phyloP scores from a whole-genome alignment of 805 yeast genomes.

The Torulaspora delbrueckii region DNA sequence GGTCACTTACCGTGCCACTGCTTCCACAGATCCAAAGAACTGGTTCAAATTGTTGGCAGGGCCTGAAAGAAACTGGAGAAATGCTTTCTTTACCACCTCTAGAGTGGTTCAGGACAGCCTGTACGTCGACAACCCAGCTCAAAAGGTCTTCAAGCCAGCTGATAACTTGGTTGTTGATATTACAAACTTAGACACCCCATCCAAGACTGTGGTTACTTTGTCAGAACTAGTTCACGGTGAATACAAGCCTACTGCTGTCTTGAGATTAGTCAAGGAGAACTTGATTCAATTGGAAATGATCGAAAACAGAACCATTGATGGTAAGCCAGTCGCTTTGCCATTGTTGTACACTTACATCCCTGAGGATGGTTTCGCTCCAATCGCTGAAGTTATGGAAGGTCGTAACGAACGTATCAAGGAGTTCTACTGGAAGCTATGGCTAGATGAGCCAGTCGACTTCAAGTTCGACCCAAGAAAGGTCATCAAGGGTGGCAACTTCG shows the following conservation, averaged over 20 bases:
- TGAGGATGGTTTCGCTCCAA: conserved; percentile 91
- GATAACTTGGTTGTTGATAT: conserved; percentile 60
- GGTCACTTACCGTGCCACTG: conserved; percentile 39
- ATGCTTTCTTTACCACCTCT: conserved; percentile 75
- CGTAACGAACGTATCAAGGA: conserved; percentile 91
- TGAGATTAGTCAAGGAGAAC: conserved; percentile 46
- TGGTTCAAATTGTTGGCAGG: conserved; percentile 90
- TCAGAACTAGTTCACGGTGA: conserved; percentile 71
- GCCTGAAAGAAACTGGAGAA: conserved; percentile 74
- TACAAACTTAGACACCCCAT: conserved; percentile 44
- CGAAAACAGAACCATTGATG: conserved; percentile 83
- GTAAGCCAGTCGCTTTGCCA: conserved; percentile 65
- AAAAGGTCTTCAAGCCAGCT: conserved; percentile 72
- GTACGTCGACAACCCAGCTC: conserved; percentile 74
- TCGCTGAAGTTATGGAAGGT: conserved; percentile 80
- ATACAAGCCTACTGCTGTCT: conserved; percentile 57
- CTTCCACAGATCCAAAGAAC: conserved; percentile 37
- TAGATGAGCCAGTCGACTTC: conserved; percentile 56
- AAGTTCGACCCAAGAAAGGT: conserved; percentile 66
- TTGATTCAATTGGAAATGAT: conserved; percentile 68
- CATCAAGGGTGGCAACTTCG: conserved; percentile 64
- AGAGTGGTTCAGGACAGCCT: conserved; percentile 81
- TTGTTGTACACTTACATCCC: conserved; percentile 77
- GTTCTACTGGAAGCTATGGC: conserved; percentile 98
- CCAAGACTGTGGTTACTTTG: conserved; percentile 58